Base-by-base conservation (phyloP, 352 stramenopile genomes). In the Peronosclerospora sorghi region DNA sequence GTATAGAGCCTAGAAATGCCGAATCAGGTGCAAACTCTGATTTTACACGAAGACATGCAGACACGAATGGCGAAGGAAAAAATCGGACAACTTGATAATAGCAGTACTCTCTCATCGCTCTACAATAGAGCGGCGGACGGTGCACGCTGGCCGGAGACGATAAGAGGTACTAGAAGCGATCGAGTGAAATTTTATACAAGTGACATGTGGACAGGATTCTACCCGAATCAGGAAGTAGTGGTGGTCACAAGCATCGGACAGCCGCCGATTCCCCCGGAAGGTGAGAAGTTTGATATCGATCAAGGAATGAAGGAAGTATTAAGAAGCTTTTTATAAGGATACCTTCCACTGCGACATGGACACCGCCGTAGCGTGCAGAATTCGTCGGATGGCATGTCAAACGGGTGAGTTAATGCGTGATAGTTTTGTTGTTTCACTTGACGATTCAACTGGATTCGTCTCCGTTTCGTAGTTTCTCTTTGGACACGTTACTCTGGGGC, bases 401-500 rank as follows among this genome's bases (percentile, higher is more conserved):
- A 41, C 14, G 72, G 67, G 69, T 35, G 30, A 35, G 8, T 2
- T 9, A 35, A 6, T 24, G 10, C 39, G 24, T 21, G 38, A 23
- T 8, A 20, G n/a, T 21, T 21, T 10, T 43, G 19, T 10, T 41
- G 35, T 15, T 5, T 50, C 26, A 29, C 18, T 15, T 13, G 32
- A 1, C 13, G 24, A 24, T 24, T 45, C 7, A 8, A 2, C 32
- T 57, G 34, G 8, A 24, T 54, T 12, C 41, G n/a, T 2, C 1
- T 21, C 28, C 48, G 15, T 32, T 29, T 23, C 8, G 17, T 41
- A 87, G 75, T 0, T 83, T 85, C 45, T 85, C 72, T 18, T 48
- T 83, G 32, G 75, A 87, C 41, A 87, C 75, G 17, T 42, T 85
- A 42, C 42, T 84, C 35, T 87, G 75, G 75, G 58, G 57, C 35